Evolutionary conservation across 2,329 filamentous ascomycete genomes (phyloP), one percentile per base, ranked within the genome.

Genomic region (Curvularia verruculosa): DNA sequence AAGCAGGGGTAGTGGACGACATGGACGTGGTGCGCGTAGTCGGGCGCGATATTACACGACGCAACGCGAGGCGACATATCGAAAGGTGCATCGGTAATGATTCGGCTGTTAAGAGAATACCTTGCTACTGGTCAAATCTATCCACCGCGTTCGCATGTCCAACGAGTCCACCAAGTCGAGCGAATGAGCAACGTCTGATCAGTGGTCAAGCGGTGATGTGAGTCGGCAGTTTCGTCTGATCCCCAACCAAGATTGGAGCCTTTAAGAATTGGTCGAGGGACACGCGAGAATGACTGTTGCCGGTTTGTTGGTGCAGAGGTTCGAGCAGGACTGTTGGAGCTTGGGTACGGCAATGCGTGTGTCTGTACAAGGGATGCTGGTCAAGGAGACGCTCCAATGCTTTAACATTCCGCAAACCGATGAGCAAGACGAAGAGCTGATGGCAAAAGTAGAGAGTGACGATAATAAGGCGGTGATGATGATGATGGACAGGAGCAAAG

Each of bases 401-500:
- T 39, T 23, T 26, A 26, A 39, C 21, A 49, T 47, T 31, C 31
- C 51, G n/a, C 29, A 48, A 31, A 49, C n/a, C 37, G 39, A 49
- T 47, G 21, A 31, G 26, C 19, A 40, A 52, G 51, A 58, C 45
- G 31, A 40, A 34, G 34, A 9, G 23, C 40, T 34, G 58, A 58
- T 49, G 50, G 47, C 5, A 28, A 52, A 39, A 50, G 47, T 45
- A 39, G 45, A 39, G 45, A 44, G 46, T 44, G 49, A 49, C 28
- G 54, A 57, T 21, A 49, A 57, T 21, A 49, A 36, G 47, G 31
- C 37, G 58, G 47, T 34, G 45, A n/a, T 58, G 40, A 31, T 28
- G 37, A 40, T 29, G 46, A 28, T 56, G 40, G 31, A 29, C 29
- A 45, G 34, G 34, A 36, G 9, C 34, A 18, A n/a, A 29, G 56